phyloP scores from a whole-genome alignment of 2,329 filamentous ascomycete species.

The Aspergillus jensenii region DNA sequence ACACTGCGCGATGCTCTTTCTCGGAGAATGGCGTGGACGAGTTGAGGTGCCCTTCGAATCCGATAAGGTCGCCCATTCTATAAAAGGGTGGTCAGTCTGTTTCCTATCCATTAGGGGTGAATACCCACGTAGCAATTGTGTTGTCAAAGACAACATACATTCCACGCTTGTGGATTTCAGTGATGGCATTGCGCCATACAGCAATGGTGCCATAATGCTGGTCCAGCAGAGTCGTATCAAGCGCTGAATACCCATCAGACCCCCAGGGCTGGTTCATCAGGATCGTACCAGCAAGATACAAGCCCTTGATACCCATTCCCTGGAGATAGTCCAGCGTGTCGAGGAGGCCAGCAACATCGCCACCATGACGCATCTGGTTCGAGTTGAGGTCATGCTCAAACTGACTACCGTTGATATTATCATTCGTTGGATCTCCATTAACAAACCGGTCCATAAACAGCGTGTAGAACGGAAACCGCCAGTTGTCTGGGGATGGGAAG shows the following conservation, averaged over 20 bases:
- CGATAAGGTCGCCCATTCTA: conserved; percentile 59
- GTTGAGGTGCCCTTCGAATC: conserved; percentile 62
- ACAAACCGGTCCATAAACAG: conserved; percentile 64
- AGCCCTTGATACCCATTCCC: conserved; percentile 62
- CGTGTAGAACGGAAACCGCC: conserved; percentile 66
- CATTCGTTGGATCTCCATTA: conserved; percentile 64
- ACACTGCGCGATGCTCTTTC: conserved; percentile 57
- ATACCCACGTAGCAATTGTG: conserved; percentile 59
- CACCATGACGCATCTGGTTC: conserved; percentile 64
- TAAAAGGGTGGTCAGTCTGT: conserved; percentile 1
- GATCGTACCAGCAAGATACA: conserved; percentile 64
- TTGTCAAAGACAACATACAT: conserved; percentile 70
- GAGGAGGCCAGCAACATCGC: conserved; percentile 57
- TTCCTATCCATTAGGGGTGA: too few species aligned
- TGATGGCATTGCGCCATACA: conserved; percentile 57
- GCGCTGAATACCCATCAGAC: conserved; percentile 58
- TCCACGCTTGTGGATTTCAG: conserved; percentile 58
- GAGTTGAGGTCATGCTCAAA: conserved; percentile 62
- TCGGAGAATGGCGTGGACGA: conserved; percentile 53
- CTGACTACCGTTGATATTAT: conserved; percentile 60
- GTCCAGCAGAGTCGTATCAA: conserved; percentile 64
- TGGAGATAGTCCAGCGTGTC: conserved; percentile 64
- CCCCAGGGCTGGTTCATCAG: conserved; percentile 67
- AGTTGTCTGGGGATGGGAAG: conserved; percentile 57
- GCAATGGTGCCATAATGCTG: conserved; percentile 62